A percentile compares a stretch with the other conserved stretches of the same genome.
phyloP scores from a whole-genome alignment of 805 yeast genomes.

The Zygosaccharomyces gambellarensis region DNA sequence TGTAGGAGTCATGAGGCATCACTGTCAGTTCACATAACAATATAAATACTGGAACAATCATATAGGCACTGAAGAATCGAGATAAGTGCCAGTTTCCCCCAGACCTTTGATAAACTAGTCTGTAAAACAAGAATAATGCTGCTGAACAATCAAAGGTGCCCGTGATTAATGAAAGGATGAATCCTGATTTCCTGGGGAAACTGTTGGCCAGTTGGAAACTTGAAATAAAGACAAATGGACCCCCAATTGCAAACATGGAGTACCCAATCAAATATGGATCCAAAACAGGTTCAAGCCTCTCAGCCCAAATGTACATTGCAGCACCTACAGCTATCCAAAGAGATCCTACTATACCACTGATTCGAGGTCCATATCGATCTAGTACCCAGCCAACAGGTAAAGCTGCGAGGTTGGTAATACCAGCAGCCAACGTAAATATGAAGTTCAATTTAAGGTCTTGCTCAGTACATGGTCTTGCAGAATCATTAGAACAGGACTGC shows the following conservation, averaged over 20 bases:
- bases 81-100: constrained; percentile 36
- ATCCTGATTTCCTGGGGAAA: constrained; percentile 78
- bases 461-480: constrained; percentile 47
- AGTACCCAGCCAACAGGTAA: constrained; percentile 75
- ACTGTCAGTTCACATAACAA: constrained; percentile 64
- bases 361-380: constrained; percentile 75
- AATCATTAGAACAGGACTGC: constrained; percentile 45
- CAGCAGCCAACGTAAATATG: constrained; percentile 83
- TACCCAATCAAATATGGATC: constrained; percentile 78
- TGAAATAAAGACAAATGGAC: constrained; percentile 89
- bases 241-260: constrained; percentile 74
- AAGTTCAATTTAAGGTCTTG: constrained; percentile 80
- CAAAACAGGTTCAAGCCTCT: constrained; percentile 16
- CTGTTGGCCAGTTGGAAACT: constrained; percentile 86
- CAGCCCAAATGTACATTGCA: constrained; percentile 20
- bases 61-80: constrained; percentile 60
- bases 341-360: constrained; percentile 73
- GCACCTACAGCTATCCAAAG: constrained; percentile 55
- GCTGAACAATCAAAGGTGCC: constrained; percentile 94
- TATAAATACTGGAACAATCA: constrained; percentile 75
- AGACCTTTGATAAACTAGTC: constrained; percentile 52
- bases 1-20: constrained; percentile 77
- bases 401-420: constrained; percentile 78
- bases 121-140: constrained; percentile 75
- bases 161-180: constrained; percentile 73